Conservation (phyloP, 441 rosid genomes). For the Gossypium davidsonii region DNA sequence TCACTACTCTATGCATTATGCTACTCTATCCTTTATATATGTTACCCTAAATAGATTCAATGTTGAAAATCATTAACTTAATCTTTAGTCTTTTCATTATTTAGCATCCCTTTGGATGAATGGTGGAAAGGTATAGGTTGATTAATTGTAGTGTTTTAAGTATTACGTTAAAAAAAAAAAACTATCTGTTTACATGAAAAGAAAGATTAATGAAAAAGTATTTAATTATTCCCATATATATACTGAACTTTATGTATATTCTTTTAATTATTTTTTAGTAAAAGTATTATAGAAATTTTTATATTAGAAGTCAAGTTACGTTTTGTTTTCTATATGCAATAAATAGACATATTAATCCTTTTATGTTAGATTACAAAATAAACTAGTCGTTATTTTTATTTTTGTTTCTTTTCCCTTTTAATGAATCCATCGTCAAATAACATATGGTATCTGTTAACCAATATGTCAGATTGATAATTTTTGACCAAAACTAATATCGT, state of each 20-base stretch:
- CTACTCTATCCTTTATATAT: no score
- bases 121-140: not conserved
- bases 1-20: not conserved
- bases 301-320: no score
- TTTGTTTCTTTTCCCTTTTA: not conserved
- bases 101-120: not conserved
- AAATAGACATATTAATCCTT: no score
- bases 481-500: not conserved
- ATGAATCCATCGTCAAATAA: not conserved
- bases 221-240: not conserved
- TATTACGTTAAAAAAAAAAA: not conserved
- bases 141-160: not conserved
- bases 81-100: not conserved
- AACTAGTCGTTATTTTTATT: not conserved
- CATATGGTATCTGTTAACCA: not conserved
- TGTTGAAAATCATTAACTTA: not conserved
- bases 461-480: not conserved
- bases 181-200: not conserved
- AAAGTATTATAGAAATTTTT: no score
- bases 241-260: not conserved
- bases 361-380: no score
- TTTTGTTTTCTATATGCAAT: no score
- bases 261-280: not conserved
- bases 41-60: not conserved
- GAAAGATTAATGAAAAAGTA: not conserved